These are phyloP conservation scores for Luffa acutangula DNA, from an alignment of 306 rosid species.

Conservation along the genomic window DNA sequence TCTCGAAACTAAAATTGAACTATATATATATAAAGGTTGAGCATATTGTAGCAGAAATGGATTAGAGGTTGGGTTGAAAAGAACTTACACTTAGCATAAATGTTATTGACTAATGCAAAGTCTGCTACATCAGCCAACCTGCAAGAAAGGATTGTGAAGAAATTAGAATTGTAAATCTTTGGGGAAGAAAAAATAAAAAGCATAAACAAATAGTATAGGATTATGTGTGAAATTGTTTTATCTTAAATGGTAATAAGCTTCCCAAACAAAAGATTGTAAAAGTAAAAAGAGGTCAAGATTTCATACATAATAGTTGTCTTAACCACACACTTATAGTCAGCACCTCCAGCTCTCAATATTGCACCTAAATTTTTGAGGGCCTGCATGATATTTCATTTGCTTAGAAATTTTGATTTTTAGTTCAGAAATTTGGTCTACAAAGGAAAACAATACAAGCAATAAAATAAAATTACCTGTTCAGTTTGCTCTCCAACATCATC, in stretches of 20 bases:
- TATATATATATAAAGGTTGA: no score
- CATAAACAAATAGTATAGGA: no score
- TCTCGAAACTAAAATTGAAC: no score
- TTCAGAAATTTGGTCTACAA: background rate
- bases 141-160: constrained; percentile 17
- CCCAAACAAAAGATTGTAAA: background rate
- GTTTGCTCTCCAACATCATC: constrained; percentile 73
- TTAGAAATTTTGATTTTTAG: background rate
- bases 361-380: constrained; percentile 84
- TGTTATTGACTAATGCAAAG: constrained; percentile 63
- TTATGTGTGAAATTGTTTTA: no score
- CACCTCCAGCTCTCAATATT: constrained; percentile 76
- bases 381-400: constrained; percentile 19
- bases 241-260: no score
- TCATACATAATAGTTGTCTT: constrained; percentile 83
- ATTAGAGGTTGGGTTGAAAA: background rate
- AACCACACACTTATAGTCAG: constrained; percentile 61
- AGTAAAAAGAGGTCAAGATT: background rate
- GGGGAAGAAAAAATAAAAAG: background rate
- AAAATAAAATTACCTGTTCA: constrained; percentile 45
- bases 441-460: background rate
- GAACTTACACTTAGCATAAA: constrained; percentile 78
- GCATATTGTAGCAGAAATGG: background rate
- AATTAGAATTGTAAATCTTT: background rate
- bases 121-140: constrained; percentile 90